Evolutionary conservation across 495 filamentous ascomycete species (phyloP).

Genomic region (Tuber umbilicatum): DNA sequence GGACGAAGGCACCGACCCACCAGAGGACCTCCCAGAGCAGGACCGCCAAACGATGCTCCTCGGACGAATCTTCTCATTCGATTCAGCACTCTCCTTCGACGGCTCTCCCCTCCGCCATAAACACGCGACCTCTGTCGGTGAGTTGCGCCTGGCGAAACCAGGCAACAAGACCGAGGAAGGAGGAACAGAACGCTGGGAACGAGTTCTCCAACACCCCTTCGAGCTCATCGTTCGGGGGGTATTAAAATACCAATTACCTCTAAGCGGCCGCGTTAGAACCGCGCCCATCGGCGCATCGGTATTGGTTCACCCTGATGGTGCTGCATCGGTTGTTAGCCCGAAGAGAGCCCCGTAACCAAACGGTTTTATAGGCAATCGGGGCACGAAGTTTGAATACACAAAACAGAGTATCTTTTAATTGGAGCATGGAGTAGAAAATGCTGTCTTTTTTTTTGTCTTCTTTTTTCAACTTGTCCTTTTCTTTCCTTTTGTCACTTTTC

Average conservation of each 20-base stretch:
- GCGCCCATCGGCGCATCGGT: slow-evolving; percentile 37
- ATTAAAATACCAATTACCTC: slow-evolving; percentile 78
- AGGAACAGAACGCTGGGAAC: slow-evolving; percentile 85
- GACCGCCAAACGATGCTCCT: slow-evolving; percentile 79
- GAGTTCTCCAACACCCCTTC: slow-evolving; percentile 81
- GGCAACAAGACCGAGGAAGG: slow-evolving; percentile 84
- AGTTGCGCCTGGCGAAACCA: slow-evolving; percentile 70
- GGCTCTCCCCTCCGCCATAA: slow-evolving; percentile 70
- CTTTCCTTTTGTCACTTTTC: slow-evolving; percentile 13
- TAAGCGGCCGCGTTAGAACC: slow-evolving; percentile 61
- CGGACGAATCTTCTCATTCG: slow-evolving; percentile 77
- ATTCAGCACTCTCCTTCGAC: slow-evolving; percentile 80
- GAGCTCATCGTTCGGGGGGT: slow-evolving; percentile 84
- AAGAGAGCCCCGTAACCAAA: slow-evolving; percentile 1
- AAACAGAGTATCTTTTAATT: slow-evolving; percentile 1
- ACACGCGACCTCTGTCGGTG: slow-evolving; percentile 63
- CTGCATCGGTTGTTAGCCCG: slow-evolving; percentile 19
- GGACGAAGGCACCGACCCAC: slow-evolving; percentile 64
- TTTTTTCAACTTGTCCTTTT: slow-evolving; percentile 10
- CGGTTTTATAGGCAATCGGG: slow-evolving; percentile 26
- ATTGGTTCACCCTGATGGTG: slow-evolving; percentile 36
- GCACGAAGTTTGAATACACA: slow-evolving; percentile 4
- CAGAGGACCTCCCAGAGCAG: slow-evolving; percentile 52
- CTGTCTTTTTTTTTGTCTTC: background rate
- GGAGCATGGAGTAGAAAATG: slow-evolving; percentile 5